Evolutionary conservation across 345 rosid genomes (phyloP).

Genomic region (Eucalyptus albens): DNA sequence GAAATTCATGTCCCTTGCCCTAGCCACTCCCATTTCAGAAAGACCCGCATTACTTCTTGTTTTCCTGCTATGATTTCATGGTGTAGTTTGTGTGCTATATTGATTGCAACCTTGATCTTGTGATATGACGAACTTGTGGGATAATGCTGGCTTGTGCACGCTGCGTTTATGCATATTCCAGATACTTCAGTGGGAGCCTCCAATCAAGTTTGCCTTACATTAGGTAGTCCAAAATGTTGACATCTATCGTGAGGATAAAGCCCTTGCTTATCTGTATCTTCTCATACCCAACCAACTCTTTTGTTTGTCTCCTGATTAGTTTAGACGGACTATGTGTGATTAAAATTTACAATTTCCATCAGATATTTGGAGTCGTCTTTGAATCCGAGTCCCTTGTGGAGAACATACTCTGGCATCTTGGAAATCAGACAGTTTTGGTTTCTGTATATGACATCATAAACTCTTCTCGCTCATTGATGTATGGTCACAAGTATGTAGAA

Average conservation of each 20-base stretch:
- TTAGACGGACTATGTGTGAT: fast-evolving
- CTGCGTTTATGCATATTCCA: neutral
- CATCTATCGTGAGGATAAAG: neutral
- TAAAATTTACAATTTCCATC: neutral
- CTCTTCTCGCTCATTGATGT: neutral
- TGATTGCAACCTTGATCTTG: neutral
- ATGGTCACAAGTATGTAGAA: fast-evolving
- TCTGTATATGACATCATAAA: neutral
- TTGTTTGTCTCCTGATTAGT: fast-evolving
- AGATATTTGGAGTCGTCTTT: neutral
- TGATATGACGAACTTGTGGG: neutral
- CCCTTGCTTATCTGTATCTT: too few species aligned
- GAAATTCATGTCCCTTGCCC: neutral
- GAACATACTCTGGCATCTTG: neutral
- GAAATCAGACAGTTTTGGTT: neutral
- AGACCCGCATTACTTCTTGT: neutral
- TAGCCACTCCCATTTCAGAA: neutral
- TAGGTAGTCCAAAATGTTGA: neutral
- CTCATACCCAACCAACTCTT: neutral
- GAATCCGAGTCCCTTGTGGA: neutral
- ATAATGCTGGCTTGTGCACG: too few species aligned
- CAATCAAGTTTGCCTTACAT: neutral
- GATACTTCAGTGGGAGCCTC: fast-evolving
- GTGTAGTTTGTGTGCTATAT: neutral
- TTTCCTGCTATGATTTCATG: neutral